Percentiles rank a stretch among this genome's conserved stretches.
Conservation (phyloP, 495 filamentous ascomycete genomes). For the Beverwykella pulmonaria region DNA sequence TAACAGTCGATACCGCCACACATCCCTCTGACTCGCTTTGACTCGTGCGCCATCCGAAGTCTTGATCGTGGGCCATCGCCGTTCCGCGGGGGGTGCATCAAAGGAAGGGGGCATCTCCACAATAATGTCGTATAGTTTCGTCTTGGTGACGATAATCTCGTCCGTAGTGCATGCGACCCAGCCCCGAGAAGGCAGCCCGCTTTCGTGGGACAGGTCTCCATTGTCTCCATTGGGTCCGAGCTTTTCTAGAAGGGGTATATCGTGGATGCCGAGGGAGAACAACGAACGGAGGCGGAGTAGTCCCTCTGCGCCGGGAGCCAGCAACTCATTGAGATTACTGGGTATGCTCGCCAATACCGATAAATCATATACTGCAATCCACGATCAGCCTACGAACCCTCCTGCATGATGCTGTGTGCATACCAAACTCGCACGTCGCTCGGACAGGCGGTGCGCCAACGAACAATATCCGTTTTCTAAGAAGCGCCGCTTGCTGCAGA, state of each 20-base stretch:
- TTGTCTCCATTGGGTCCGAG: conserved; percentile 39
- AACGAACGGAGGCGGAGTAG: conserved; percentile 75
- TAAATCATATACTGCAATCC: conserved; percentile 78
- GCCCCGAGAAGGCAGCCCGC: conserved; percentile 52
- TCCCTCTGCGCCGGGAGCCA: conserved; percentile 59
- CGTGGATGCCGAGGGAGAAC: conserved; percentile 88
- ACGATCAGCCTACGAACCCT: background rate
- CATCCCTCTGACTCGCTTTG: conserved; percentile 90
- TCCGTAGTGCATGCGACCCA: conserved; percentile 97
- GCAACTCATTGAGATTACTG: conserved; percentile 62
- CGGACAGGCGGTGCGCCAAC: conserved; percentile 83
- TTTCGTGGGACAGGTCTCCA: conserved; percentile 39
- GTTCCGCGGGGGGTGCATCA: conserved; percentile 58
- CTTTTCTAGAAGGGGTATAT: conserved; percentile 76
- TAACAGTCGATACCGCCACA: conserved; percentile 76
- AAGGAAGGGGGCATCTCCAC: conserved; percentile 73
- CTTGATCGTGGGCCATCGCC: conserved; percentile 75
- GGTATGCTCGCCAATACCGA: conserved; percentile 85
- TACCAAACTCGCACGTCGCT: conserved; percentile 85
- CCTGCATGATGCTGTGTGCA: conserved; percentile 17
- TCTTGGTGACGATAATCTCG: conserved; percentile 82
- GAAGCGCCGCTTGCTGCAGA: conserved; percentile 81
- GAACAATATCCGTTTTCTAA: conserved; percentile 86
- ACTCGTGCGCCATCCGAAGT: conserved; percentile 61
- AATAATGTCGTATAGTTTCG: conserved; percentile 82